phyloP scores from a whole-genome alignment of 257 asterid genomes.

The Fraxinus quadrangulata region DNA sequence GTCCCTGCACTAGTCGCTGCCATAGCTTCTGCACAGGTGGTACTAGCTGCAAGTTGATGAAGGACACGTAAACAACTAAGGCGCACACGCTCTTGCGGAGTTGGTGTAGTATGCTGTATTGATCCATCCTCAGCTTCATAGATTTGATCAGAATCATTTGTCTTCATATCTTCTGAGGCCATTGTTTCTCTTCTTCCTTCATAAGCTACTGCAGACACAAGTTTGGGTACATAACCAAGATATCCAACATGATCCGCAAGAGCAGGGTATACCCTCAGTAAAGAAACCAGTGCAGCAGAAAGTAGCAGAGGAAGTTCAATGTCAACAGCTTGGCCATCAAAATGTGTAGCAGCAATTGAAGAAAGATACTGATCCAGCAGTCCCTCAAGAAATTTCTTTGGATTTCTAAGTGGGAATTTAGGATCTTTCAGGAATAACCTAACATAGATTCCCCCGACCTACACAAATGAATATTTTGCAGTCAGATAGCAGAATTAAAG shows the following conservation, averaged over 20 bases:
- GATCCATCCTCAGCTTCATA: slow-evolving; percentile 65
- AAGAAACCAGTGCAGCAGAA: slow-evolving; percentile 93
- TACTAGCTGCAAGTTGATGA: slow-evolving; percentile 98
- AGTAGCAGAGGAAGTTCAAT: slow-evolving; percentile 96
- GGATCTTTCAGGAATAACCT: slow-evolving; percentile 96
- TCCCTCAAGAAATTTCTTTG: slow-evolving; percentile 95
- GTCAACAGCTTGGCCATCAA: slow-evolving; percentile 73
- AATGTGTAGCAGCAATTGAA: slow-evolving; percentile 81
- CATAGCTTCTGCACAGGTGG: slow-evolving; percentile 99
- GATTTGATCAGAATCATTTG: slow-evolving; percentile 31
- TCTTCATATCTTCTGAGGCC: slow-evolving; percentile 61
- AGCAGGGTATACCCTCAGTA: slow-evolving; percentile 93
- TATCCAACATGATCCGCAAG: slow-evolving; percentile 99
- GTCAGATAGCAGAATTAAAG: slow-evolving; percentile 27
- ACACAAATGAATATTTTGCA: slow-evolving; percentile 29
- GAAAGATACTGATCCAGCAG: slow-evolving; percentile 93
- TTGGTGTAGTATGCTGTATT: slow-evolving; percentile 55
- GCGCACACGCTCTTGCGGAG: slow-evolving; percentile 91
- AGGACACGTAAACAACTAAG: slow-evolving; percentile 96
- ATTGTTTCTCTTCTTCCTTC: slow-evolving; percentile 94
- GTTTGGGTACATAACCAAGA: slow-evolving; percentile 96
- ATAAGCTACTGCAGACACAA: slow-evolving; percentile 89
- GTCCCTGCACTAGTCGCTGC: slow-evolving; percentile 98
- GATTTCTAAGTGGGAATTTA: slow-evolving; percentile 93
- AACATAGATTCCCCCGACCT: slow-evolving; percentile 99